A percentile compares a stretch with the other conserved stretches of the same genome.
Evolutionary conservation across 129 eudicot species (phyloP).

Genomic region (Helianthus annuus): DNA sequence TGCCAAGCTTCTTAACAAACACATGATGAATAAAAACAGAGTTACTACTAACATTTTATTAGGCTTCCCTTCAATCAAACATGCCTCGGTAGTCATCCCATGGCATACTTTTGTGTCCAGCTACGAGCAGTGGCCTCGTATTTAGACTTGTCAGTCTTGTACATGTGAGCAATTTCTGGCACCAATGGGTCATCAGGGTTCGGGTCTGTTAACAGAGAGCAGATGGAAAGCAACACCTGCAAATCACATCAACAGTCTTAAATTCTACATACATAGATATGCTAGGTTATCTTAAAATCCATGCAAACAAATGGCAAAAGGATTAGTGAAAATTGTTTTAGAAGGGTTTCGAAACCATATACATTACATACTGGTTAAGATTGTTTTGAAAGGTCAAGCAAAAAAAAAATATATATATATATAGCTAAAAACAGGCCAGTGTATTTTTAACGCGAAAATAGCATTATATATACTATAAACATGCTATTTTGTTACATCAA

Average conservation of each 20-base stretch:
- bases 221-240: constrained; percentile 67
- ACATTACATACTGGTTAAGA: neutral
- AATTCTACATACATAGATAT: neutral
- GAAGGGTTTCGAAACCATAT: neutral
- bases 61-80: constrained; percentile 6
- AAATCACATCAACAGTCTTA: constrained; percentile 1
- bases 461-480: neutral
- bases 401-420: neutral
- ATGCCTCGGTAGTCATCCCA: constrained; percentile 41
- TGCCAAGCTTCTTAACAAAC: constrained; percentile 37
- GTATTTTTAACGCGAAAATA: neutral
- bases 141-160: constrained; percentile 63
- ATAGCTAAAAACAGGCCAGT: neutral
- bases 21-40: constrained; percentile 27
- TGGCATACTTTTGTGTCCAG: constrained; percentile 80
- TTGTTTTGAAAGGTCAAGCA: neutral
- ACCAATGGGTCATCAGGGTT: constrained; percentile 77
- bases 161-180: constrained; percentile 80
- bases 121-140: constrained; percentile 77
- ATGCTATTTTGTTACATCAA: too few relatives aligned
- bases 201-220: constrained; percentile 69
- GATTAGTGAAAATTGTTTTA: neutral
- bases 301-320: neutral
- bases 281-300: neutral
- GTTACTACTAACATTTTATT: constrained; percentile 35